Evolutionary conservation across 2,329 filamentous ascomycete genomes (phyloP), one percentile per base, ranked within the genome.

Genomic region (Aspergillus eucalypticola): DNA sequence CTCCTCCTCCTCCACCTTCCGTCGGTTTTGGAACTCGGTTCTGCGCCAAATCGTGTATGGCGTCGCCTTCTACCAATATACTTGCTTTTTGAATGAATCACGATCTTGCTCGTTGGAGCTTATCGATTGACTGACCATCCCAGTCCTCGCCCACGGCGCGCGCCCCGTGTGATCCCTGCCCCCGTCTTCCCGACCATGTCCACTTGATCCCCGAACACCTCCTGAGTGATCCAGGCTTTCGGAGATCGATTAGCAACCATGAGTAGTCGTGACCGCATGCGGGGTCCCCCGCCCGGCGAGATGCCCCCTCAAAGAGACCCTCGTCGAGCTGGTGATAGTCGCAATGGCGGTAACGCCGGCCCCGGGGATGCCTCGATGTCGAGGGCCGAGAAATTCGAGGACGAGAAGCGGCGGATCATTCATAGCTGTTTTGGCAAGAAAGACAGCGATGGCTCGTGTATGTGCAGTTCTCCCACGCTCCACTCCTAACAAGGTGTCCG

Each of bases 381-480:
- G 51, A 76, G 78, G 72, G 94, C 94, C 58, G 92, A 96, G 80
- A 86, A 87, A 70, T 99, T 98, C 76, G 95, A 99, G 77, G 92
- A 98, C 73, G 95, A 99, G 83, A 96, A 97, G 83, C 85, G 87
- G 75, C 88, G 95, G 74, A 97, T 99, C 71, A 89, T 96, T 66
- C 90, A 96, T 64, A 96, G 91, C 78, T 97, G 93, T 80, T 99
- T 98, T 81, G 86, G 82, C 76, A 97, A 96, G 81, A 89, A 88
- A 71, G 95, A 98, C 73, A 84, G 86, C 44, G 91, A 96, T 78
- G 93, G 93, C 67, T 89, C 91, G 61, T 83, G 92, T 96, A 84
- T 73, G 90, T 85, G 5, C 13, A 21, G 21, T 15, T 13, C 11
- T 19, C 23, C 17, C 8, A 32, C 19, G 29, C n/a, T 38, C 23